Percentiles rank a stretch among this genome's conserved stretches.
phyloP scores from a whole-genome alignment of 2,329 filamentous ascomycete species.

The Dothidotthia symphoricarpi region DNA sequence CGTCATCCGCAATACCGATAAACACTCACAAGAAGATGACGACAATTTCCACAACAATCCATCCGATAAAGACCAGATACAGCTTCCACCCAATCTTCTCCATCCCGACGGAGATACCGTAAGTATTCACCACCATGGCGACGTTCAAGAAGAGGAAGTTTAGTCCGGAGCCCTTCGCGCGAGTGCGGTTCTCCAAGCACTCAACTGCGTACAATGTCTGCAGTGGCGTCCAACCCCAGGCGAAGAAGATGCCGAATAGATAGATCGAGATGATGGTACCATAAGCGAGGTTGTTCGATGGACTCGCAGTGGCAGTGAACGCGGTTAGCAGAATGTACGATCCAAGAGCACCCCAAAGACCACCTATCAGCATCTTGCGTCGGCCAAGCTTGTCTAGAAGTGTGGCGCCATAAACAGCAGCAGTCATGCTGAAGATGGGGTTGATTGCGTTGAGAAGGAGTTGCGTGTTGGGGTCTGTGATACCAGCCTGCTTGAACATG shows the following conservation, averaged over 20 bases:
- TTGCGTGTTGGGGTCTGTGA: conserved; percentile 37
- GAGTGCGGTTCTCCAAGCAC: conserved; percentile 41
- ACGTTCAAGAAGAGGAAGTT: conserved; percentile 38
- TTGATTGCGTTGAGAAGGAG: conserved; percentile 46
- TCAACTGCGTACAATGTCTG: conserved; percentile 44
- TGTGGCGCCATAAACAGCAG: conserved; percentile 42
- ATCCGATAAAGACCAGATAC: conserved; percentile 34
- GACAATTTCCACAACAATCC: conserved; percentile 33
- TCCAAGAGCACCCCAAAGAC: conserved; percentile 36
- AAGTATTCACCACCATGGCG: conserved; percentile 37
- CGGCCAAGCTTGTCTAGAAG: conserved; percentile 35
- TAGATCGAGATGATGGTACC: conserved; percentile 44
- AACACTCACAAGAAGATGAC: conserved; percentile 22
- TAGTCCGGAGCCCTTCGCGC: conserved; percentile 39
- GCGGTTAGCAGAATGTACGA: conserved; percentile 39
- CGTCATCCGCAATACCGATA: too few relatives aligned
- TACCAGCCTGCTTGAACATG: conserved; percentile 42
- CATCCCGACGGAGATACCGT: conserved; percentile 34
- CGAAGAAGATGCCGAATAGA: conserved; percentile 43
- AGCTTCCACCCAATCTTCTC: conserved; percentile 34
- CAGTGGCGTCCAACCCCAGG: conserved; percentile 44
- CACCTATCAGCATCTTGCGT: conserved; percentile 39
- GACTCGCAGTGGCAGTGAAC: conserved; percentile 33
- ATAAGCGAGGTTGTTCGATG: conserved; percentile 33
- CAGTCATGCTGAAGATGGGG: conserved; percentile 41